These are phyloP conservation scores for Tylopilus felleus DNA, from an alignment of 768 basidiomycete genomes.

Conservation along the genomic window DNA sequence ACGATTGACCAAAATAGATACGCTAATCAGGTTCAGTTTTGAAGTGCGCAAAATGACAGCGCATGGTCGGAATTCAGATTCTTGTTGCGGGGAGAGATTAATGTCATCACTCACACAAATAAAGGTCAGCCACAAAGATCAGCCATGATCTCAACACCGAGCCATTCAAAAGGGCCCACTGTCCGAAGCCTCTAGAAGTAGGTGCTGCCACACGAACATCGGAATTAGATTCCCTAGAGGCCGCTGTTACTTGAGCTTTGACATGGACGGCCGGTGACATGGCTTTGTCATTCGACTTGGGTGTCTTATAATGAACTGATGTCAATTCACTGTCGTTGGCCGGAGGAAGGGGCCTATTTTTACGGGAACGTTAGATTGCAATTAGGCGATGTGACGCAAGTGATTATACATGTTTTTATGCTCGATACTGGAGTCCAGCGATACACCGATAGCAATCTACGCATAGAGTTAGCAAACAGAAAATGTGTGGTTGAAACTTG, in stretches of 20 bases:
- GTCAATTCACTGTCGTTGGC: conserved; percentile 6
- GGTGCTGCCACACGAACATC: neutral
- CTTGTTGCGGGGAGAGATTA: neutral
- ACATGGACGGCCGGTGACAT: neutral
- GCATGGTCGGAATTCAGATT: conserved; percentile 2
- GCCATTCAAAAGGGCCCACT: too few relatives aligned
- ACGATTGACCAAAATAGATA: conserved; percentile 82
- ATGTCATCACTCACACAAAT: conserved; percentile 48
- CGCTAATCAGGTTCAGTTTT: conserved; percentile 38
- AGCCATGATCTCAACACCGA: conserved; percentile 16
- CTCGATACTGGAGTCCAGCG: conserved; percentile 18
- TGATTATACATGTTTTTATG: conserved; percentile 45
- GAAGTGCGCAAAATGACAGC: neutral
- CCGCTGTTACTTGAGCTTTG: neutral
- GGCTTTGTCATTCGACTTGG: neutral
- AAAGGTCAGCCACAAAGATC: conserved; percentile 44
- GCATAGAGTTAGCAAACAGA: neutral
- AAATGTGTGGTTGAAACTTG: neutral
- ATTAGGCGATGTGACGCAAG: conserved; percentile 37
- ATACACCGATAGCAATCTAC: conserved; percentile 29
- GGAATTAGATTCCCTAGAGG: neutral
- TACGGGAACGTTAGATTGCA: conserved; percentile 20
- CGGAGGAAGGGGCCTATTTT: conserved; percentile 19
- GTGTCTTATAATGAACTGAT: neutral
- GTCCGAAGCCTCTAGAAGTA: neutral